These are phyloP conservation scores for Prosopis cineraria DNA, from an alignment of 306 rosid species.

Conservation along the genomic window DNA sequence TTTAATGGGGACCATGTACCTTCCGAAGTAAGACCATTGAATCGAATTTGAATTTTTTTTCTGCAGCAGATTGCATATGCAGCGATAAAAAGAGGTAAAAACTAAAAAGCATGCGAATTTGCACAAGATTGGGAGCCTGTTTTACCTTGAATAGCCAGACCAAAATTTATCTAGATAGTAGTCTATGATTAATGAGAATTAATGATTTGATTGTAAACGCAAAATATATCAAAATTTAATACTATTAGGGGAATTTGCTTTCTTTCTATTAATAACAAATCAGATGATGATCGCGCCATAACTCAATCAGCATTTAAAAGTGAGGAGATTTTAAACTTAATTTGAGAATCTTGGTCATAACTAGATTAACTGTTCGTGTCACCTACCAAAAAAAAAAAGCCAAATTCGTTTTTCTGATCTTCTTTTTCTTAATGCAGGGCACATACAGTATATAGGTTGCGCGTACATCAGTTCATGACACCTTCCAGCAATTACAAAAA, in stretches of 20 bases:
- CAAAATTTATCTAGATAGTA: conserved; percentile 14
- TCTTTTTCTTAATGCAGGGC: neutral
- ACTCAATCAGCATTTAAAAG: conserved; percentile 23
- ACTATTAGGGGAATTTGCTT: neutral
- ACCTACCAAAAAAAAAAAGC: neutral
- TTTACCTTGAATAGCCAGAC: conserved; percentile 24
- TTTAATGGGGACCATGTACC: conserved; percentile 27
- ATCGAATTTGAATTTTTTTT: conserved; percentile 21
- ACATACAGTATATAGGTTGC: neutral
- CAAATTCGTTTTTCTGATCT: neutral
- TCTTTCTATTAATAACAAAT: conserved; percentile 13
- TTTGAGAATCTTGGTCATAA: conserved; percentile 29
- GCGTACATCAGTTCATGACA: neutral
- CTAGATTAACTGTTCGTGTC: conserved; percentile 11
- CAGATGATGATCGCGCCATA: conserved; percentile 17
- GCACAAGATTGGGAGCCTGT: conserved; percentile 6
- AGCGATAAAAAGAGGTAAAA: conserved; percentile 31
- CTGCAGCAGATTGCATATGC: conserved; percentile 1
- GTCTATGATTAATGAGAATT: conserved; percentile 6
- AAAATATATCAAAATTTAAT: conserved; percentile 33
- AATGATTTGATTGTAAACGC: conserved; percentile 19
- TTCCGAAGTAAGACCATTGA: conserved; percentile 45
- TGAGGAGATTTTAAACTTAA: conserved; percentile 31
- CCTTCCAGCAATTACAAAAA: neutral
- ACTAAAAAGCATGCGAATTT: neutral